Evolutionary conservation across 257 asterid genomes (phyloP).

Genomic region (Solanum bulbocastanum): DNA sequence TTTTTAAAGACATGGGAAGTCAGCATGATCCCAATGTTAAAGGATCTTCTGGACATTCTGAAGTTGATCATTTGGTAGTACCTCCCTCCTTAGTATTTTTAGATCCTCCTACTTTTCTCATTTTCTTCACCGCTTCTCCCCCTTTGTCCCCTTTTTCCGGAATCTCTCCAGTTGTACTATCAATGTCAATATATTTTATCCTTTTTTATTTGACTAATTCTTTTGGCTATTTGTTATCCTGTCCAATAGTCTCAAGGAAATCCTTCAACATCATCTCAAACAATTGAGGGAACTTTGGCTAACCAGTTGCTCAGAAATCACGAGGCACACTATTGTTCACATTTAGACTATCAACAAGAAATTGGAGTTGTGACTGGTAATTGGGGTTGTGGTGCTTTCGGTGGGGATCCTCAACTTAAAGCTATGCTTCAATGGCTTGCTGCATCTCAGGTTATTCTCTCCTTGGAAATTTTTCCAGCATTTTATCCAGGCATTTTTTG

Average conservation of each 20-base stretch:
- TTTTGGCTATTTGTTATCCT: background rate
- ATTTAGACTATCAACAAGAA: slow-evolving; percentile 5
- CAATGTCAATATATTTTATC: background rate
- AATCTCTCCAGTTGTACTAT: background rate
- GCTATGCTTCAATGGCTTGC: slow-evolving; percentile 85
- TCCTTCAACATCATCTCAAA: slow-evolving; percentile 18
- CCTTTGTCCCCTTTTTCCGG: background rate
- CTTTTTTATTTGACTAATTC: background rate
- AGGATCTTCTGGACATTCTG: background rate
- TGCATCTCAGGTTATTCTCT: slow-evolving; percentile 54
- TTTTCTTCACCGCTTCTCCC: background rate
- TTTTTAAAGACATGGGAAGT: slow-evolving; percentile 6
- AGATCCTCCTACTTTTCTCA: background rate
- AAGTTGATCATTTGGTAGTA: slow-evolving; percentile 9
- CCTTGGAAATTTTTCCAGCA: background rate
- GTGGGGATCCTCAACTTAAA: slow-evolving; percentile 89
- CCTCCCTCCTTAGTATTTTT: background rate
- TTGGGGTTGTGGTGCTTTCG: slow-evolving; percentile 98
- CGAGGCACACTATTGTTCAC: background rate
- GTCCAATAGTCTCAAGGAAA: slow-evolving; percentile 12
- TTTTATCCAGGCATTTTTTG: background rate
- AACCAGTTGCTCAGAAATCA: background rate
- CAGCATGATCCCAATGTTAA: slow-evolving; percentile 2
- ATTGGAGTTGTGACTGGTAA: slow-evolving; percentile 84
- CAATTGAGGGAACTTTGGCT: background rate